Percentiles rank a stretch among this genome's conserved stretches.
Evolutionary conservation across 2,329 filamentous ascomycete genomes (phyloP).

Genomic region (Paecilomyces sp.): DNA sequence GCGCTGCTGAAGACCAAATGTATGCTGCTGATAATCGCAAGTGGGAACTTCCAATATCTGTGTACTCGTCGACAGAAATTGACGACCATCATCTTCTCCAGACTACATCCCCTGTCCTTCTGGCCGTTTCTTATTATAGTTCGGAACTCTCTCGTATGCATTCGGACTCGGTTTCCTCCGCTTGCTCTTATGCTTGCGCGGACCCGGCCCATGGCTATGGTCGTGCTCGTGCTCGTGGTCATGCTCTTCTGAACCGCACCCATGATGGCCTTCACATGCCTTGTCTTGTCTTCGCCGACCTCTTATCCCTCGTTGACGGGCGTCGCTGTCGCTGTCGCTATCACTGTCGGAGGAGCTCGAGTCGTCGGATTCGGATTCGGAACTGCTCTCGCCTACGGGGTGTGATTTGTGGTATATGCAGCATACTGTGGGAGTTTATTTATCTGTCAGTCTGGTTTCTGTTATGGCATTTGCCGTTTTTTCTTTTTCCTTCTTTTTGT

Average conservation of each 20-base stretch:
- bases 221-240: constrained; percentile 2
- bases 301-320: constrained; percentile 16
- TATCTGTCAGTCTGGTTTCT: background rate
- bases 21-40: background rate
- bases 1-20: background rate
- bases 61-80: background rate
- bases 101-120: background rate
- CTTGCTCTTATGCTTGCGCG: constrained; percentile 15
- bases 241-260: constrained; percentile 13
- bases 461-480: too few relatives aligned
- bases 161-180: constrained; percentile 36
- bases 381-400: constrained; percentile 71
- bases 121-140: constrained; percentile 7
- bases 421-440: constrained; percentile 59
- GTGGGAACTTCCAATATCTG: background rate
- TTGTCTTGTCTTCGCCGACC: constrained; percentile 4
- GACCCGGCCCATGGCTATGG: constrained; percentile 4
- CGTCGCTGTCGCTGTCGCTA: constrained; percentile 30
- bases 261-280: constrained; percentile 9
- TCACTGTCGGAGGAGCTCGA: constrained; percentile 50
- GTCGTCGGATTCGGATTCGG: constrained; percentile 41
- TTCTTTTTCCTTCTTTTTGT: too few relatives aligned
- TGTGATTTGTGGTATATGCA: constrained; percentile 94
- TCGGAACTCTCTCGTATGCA: constrained; percentile 42
- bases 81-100: background rate